These are phyloP conservation scores for Candida boleticola DNA, from an alignment of 805 yeast genomes.

Conservation along the genomic window DNA sequence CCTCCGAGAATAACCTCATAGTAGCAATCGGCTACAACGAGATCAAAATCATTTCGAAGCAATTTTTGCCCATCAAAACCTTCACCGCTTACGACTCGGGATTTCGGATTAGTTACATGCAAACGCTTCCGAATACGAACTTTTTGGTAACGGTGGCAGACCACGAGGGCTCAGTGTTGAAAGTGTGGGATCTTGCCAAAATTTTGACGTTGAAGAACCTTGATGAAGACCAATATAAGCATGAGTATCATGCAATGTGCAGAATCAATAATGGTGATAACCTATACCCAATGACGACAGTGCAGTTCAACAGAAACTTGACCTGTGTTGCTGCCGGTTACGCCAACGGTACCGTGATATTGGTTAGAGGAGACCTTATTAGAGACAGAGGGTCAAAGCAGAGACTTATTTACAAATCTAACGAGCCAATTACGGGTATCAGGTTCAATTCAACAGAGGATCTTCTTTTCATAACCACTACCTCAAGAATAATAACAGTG, in stretches of 20 bases:
- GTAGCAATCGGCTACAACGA: constrained; percentile 54
- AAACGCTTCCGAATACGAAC: constrained; percentile 46
- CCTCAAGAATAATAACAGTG: constrained; percentile 67
- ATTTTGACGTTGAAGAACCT: constrained; percentile 26
- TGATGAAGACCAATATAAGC: constrained; percentile 19
- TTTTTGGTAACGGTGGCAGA: constrained; percentile 73
- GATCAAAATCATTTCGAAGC: constrained; percentile 55
- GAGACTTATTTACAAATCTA: constrained; percentile 67
- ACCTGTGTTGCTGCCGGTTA: constrained; percentile 74
- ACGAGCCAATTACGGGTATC: constrained; percentile 80
- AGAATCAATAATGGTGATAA: constrained; percentile 69
- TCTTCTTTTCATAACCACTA: constrained; percentile 67
- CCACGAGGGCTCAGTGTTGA: constrained; percentile 62
- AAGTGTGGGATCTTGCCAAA: constrained; percentile 70
- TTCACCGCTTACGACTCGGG: constrained; percentile 67
- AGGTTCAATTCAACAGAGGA: constrained; percentile 54
- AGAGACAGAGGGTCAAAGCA: constrained; percentile 91
- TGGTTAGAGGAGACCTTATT: constrained; percentile 82
- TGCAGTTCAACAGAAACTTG: constrained; percentile 52
- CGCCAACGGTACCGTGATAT: constrained; percentile 77
- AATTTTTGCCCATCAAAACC: constrained; percentile 44
- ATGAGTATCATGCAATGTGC: constrained; percentile 58
- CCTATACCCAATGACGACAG: constrained; percentile 73
- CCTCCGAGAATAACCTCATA: constrained; percentile 55
- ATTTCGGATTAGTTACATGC: constrained; percentile 59